These are phyloP conservation scores for Antarctomyces pellizariae DNA, from an alignment of 495 filamentous ascomycete genomes.

Conservation along the genomic window DNA sequence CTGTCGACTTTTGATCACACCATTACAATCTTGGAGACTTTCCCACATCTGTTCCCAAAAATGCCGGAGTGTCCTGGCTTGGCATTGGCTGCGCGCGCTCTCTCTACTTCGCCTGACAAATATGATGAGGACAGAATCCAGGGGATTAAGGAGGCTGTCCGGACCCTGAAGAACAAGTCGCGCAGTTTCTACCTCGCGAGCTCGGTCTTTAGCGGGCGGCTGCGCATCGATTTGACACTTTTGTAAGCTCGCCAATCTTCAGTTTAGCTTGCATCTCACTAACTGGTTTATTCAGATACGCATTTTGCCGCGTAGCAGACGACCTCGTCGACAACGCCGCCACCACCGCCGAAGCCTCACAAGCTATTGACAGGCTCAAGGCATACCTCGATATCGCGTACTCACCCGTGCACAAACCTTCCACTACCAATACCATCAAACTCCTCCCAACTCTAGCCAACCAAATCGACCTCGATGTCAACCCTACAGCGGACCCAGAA, in stretches of 20 bases:
- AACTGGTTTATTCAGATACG: conserved; percentile 22
- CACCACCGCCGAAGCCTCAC: conserved; percentile 18
- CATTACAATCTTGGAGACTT: conserved; percentile 29
- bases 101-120: conserved; percentile 16
- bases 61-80: conserved; percentile 21
- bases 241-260: conserved; percentile 17
- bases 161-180: conserved; percentile 30
- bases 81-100: conserved; percentile 19
- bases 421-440: too few species aligned
- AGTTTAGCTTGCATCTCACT: background rate
- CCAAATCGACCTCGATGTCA: too few species aligned
- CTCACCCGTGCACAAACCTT: conserved; percentile 1
- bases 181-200: conserved; percentile 47
- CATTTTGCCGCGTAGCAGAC: conserved; percentile 47
- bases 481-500: too few species aligned
- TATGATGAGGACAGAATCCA: conserved; percentile 28
- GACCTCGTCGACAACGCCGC: conserved; percentile 38
- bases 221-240: conserved; percentile 40
- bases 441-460: too few species aligned
- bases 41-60: conserved; percentile 23
- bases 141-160: conserved; percentile 29
- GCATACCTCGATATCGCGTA: conserved; percentile 24
- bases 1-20: conserved; percentile 38
- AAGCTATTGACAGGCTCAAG: conserved; percentile 27
- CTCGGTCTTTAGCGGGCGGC: conserved; percentile 32